Evolutionary conservation across 495 filamentous ascomycete genomes (phyloP).

Genomic region (Penicillium fimorum): DNA sequence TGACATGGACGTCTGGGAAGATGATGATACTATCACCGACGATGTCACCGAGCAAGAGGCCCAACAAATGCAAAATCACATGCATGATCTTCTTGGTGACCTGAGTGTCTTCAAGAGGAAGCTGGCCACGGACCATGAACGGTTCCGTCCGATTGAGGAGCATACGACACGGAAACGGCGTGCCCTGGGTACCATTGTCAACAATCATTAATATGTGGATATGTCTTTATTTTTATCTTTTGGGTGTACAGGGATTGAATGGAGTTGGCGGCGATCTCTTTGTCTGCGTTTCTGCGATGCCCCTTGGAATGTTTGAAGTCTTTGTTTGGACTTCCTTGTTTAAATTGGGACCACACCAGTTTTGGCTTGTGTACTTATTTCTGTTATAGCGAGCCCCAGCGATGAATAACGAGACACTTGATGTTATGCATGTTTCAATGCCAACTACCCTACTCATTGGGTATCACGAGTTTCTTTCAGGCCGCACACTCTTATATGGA

Average conservation of each 20-base stretch:
- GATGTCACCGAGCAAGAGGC: constrained; percentile 40
- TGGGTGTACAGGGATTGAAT: constrained; percentile 25
- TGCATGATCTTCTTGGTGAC: constrained; percentile 72
- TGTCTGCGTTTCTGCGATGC: constrained; percentile 12
- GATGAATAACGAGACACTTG: constrained; percentile 30
- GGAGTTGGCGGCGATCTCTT: constrained; percentile 25
- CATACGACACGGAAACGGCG: constrained; percentile 32
- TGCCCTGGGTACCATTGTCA: constrained; percentile 35
- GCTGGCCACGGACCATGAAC: constrained; percentile 69
- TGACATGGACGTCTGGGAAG: constrained; percentile 44
- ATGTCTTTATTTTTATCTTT: constrained; percentile 20
- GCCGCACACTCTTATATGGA: background rate
- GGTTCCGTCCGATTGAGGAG: constrained; percentile 45
- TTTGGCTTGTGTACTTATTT: constrained; percentile 24
- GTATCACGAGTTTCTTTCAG: constrained; percentile 5
- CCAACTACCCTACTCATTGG: constrained; percentile 5
- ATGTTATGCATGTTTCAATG: constrained; percentile 24
- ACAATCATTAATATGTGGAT: constrained; percentile 30
- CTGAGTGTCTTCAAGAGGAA: constrained; percentile 80
- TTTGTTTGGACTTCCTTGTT: constrained; percentile 12
- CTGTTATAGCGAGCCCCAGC: constrained; percentile 26
- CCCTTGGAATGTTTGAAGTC: background rate
- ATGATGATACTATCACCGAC: constrained; percentile 29
- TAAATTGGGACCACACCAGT: constrained; percentile 10
- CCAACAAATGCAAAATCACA: constrained; percentile 62